Evolutionary conservation across 108 stramenopile species (phyloP).

Genomic region (Cyclostephanos invisitatus): DNA sequence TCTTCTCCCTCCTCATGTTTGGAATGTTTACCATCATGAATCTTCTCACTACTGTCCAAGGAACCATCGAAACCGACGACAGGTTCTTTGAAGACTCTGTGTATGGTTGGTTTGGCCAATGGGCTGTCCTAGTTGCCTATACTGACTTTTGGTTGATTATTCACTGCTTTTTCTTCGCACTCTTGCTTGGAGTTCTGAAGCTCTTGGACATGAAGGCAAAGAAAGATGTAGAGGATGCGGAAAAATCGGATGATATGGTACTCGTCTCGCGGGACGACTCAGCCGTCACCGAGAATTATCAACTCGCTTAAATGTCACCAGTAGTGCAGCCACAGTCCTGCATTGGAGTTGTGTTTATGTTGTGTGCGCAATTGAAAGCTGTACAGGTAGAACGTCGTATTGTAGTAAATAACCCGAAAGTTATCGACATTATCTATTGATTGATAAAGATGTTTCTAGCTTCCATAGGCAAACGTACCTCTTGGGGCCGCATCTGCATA

Average conservation of each 20-base stretch:
- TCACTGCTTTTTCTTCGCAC: slow-evolving; percentile 30
- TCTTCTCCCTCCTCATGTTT: slow-evolving; percentile 44
- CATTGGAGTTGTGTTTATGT: background rate
- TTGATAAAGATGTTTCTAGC: too few relatives aligned
- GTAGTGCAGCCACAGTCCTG: background rate
- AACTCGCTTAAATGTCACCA: background rate
- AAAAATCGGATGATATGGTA: background rate
- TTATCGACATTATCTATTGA: too few relatives aligned
- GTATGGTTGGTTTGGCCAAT: slow-evolving; percentile 66
- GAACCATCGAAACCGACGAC: slow-evolving; percentile 53
- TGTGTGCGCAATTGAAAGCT: background rate
- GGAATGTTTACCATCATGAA: slow-evolving; percentile 52
- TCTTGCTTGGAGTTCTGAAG: slow-evolving; percentile 18
- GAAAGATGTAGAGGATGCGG: slow-evolving; percentile 2
- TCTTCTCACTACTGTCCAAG: slow-evolving; percentile 53
- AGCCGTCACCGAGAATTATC: background rate
- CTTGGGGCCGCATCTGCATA: too few relatives aligned
- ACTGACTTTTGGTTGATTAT: slow-evolving; percentile 58
- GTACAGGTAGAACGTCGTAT: background rate
- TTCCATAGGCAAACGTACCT: too few relatives aligned
- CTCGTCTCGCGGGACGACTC: background rate
- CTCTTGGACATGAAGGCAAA: slow-evolving; percentile 4
- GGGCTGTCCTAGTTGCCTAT: slow-evolving; percentile 57
- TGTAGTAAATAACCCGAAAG: too few relatives aligned
- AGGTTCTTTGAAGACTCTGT: slow-evolving; percentile 48